Evolutionary conservation across 306 rosid species (phyloP), one percentile per base, ranked within the genome.

Genomic region (Morella rubra): DNA sequence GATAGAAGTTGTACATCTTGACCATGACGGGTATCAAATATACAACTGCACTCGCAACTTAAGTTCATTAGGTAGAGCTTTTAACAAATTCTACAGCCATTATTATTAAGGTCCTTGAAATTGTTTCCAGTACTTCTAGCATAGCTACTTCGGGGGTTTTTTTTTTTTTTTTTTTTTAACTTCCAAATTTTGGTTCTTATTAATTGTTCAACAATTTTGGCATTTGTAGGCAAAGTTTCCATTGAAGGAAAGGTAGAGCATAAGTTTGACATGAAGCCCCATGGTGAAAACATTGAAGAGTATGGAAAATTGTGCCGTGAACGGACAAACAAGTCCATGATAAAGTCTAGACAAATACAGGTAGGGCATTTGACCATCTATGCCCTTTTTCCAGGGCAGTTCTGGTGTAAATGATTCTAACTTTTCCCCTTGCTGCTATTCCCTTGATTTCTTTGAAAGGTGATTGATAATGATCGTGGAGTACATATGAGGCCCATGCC

Each of bases 201-300:
- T 47, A 71, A 54, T 52, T 41, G 4, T 73, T 32, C 71, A 51
- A 79, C 75, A 62, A 51, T 46, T 58, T 71, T 45, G 66, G 59
- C 80, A 73, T 69, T 71, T 81, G 22, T 74, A 92, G 97, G 89
- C 72, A 90, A 90, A 83, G 87, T 95, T 79, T 80, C 92, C 37
- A 81, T 89, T 86, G 99, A 92, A 79, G 99, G 99, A 79, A 95
- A 95, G 79, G 97, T 95, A 59, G 99, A 95, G 78, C 97, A 89
- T 77, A 95, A 95, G 79, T 95, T 95, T 84, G 99, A 95, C 77
- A 92, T 95, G 99, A 95, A 92, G 85, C 99, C 97, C 69, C 99
- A 91, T 56, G 88, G 95, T 56, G 89, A 87, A 84, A 91, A 95
- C 86, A 78, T 95, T 49, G 99, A 90, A 74, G 93, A 87, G 79